These are phyloP conservation scores for Papiliotrema nemorosa DNA, from an alignment of 1,284 basidiomycete species.

Conservation along the genomic window DNA sequence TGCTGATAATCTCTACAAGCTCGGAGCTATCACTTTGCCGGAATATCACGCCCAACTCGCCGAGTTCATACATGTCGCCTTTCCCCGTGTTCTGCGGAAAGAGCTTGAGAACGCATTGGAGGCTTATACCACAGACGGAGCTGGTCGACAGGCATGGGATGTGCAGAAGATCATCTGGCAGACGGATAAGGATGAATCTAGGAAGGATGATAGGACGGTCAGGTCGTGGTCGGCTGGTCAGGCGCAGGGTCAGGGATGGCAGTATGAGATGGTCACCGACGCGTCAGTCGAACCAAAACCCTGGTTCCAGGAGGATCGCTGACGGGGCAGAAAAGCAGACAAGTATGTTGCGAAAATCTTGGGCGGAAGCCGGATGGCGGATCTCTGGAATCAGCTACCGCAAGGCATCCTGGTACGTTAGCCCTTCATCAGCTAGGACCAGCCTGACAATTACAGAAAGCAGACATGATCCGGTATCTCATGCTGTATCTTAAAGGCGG, in stretches of 20 bases:
- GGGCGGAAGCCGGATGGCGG: conserved; percentile 21
- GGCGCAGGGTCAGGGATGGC: conserved; percentile 40
- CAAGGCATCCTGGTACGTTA: conserved; percentile 42
- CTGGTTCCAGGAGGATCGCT: not conserved
- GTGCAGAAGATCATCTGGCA: conserved; percentile 40
- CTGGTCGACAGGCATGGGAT: conserved; percentile 19
- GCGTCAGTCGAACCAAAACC: conserved; percentile 13
- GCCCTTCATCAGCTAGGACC: conserved; percentile 1
- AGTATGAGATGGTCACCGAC: conserved; percentile 40
- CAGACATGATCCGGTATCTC: conserved; percentile 47
- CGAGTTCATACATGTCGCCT: conserved; percentile 22
- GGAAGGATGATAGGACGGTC: conserved; percentile 14
- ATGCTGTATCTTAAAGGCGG: conserved; percentile 44
- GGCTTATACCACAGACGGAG: not conserved
- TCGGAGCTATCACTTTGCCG: conserved; percentile 15
- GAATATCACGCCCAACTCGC: conserved; percentile 22
- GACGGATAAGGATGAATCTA: conserved; percentile 38
- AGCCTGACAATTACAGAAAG: conserved; percentile 32
- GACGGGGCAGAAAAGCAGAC: conserved; percentile 26
- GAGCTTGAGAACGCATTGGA: conserved; percentile 16
- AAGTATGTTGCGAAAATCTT: conserved; percentile 24
- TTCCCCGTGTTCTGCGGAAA: conserved; percentile 14
- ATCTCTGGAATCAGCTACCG: conserved; percentile 41
- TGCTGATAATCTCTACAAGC: conserved; percentile 35
- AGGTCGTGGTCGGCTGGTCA: conserved; percentile 32